Evolutionary conservation across 2,329 filamentous ascomycete species (phyloP), one percentile per base, ranked within the genome.

Genomic region (Lecanicillium sp.): DNA sequence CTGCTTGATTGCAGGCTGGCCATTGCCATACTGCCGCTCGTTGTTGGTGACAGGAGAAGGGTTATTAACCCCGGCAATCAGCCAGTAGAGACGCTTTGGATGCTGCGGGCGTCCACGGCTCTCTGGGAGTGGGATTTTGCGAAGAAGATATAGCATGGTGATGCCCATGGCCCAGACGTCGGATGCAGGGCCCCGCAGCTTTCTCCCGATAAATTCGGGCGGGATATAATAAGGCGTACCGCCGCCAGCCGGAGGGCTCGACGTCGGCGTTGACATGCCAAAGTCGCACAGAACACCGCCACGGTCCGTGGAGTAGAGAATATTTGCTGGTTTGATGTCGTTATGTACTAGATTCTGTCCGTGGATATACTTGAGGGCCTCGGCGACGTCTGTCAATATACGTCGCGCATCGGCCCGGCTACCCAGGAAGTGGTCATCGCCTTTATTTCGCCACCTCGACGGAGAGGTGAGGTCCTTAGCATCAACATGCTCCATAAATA

Each of bases 221-320:
- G 75, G 74, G 15, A 79, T 66, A 50, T 79, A 79, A 56, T 76
- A 79, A 11, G 75, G 75, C 12, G 75, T 79, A 36, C 75, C 75
- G 18, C 74, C 74, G 8, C 65, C 65, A 3, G 64, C 68, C 11
- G 66, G 63, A 4, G 68, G 62, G 43, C 66, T 68, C 39, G 53
- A 58, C 15, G 62, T 63, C 20, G 57, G 58, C 3, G 72, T 74
- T 8, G 73, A 73, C 31, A 78, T 59, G 11, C 75, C 75, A 54
- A 78, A 75, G 53, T 79, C 75, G 54, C 75, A 79, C 20, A 79
- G 66, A 3, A 78, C 72, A 25, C 73, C 74, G 5, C 75, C 75
- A 10, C 73, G 66, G 29, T 77, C 71, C 19, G 64, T 64, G 12
- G 72, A 77, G 56, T 77, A 79, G 22, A 79, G 59, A 39, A 79